Evolutionary conservation across 2,329 filamentous ascomycete genomes (phyloP), one percentile per base, ranked within the genome.

Genomic region (Neospermospora avenae): DNA sequence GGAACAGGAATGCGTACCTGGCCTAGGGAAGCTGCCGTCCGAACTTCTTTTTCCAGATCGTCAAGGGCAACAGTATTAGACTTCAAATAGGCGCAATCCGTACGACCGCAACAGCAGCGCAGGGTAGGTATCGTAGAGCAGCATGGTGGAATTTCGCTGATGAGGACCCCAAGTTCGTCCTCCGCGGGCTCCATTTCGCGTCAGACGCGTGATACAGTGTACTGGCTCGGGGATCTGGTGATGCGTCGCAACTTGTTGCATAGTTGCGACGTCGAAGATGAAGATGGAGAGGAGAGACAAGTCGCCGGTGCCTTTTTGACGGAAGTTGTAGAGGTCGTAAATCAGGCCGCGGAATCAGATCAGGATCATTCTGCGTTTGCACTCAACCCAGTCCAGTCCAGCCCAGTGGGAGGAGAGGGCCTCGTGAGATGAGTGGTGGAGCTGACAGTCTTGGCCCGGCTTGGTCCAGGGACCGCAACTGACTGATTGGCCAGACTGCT

Each of bases 21-120:
- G 66, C 95, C 95, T 69, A 97, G 83, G 73, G 89, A 84, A 52
- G 92, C 95, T 42, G 95, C 95, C 55, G 85, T 91, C 69, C 87
- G 86, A 57, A 97, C 89, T 77, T 97, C 91, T 69, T 88, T 89
- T 76, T 98, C 93, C 65, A 98, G 82, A 63, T 84, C 88, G 68
- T 91, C 87, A 49, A 98, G 81, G 64, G 91, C 81, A 48, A 83
- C 81, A 74, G 86, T 87, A 76, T 93, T 97, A 76, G 93, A 88
- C 74, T 84, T 85, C 63, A 97, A 81, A 73, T 89, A 91, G 67
- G 86, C 83, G 75, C 93, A 98, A 70, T 91, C 86, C 63, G 80
- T 73, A 66, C 85, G 86, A 59, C 92, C 93, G 77, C 93, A 99
- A 77, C 93, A 99, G 80, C 95, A 98, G 44, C 70, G 68, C 20